These are phyloP conservation scores for Fusarium xylarioides DNA, from an alignment of 2,329 filamentous ascomycete genomes.

Conservation along the genomic window DNA sequence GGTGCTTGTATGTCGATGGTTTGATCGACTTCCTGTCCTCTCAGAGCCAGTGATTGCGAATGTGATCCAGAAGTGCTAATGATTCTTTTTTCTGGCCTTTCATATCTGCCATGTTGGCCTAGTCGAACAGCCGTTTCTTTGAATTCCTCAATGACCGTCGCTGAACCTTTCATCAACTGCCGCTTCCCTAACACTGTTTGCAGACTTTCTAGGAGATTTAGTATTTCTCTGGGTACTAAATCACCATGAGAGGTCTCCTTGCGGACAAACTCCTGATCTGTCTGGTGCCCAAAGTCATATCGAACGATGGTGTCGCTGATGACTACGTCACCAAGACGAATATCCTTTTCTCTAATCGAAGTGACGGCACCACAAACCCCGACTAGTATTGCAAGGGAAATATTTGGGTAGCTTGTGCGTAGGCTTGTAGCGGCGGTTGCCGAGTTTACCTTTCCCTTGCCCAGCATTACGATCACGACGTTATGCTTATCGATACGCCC, in stretches of 20 bases:
- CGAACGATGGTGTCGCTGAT: not conserved
- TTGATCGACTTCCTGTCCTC: fast-evolving
- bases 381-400: not conserved
- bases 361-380: not conserved
- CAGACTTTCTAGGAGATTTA: not conserved
- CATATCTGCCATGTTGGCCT: not conserved
- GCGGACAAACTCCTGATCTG: not conserved
- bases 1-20: fast-evolving
- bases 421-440: not conserved
- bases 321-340: not conserved
- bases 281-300: not conserved
- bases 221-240: fast-evolving
- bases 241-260: not conserved
- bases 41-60: fast-evolving
- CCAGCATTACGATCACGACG: not conserved
- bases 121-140: not conserved
- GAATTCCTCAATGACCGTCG: fast-evolving
- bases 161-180: not conserved
- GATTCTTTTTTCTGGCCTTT: not conserved
- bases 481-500: not conserved
- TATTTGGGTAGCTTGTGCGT: not conserved
- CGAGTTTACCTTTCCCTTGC: not conserved
- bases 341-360: fast-evolving
- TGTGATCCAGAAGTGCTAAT: fast-evolving
- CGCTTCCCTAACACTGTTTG: not conserved